Base-by-base conservation (phyloP, 1,284 basidiomycete species). In the Ganoderma resinaceum region DNA sequence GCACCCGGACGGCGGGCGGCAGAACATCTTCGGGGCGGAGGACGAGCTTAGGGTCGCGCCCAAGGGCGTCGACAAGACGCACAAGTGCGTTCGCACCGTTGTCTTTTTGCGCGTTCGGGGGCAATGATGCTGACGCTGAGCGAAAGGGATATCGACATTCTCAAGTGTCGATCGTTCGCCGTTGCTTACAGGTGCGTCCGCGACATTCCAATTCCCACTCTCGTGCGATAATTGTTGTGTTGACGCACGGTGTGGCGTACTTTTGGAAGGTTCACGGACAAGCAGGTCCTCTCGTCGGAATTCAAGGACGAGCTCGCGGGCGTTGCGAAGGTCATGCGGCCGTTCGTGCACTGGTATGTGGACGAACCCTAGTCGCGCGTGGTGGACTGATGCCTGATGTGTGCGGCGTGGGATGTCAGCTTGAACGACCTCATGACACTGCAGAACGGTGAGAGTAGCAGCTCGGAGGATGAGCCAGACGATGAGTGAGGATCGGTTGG, bases 41-140 rank as follows among this genome's bases (percentile, higher is more conserved):
- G 95, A 95, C 74, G 90, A 94, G 76, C 82, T 96, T 61, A 97
- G 96, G 80, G 88, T 89, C 2, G 94, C 95, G 12, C 95, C 95
- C 1, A 96, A 96, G 77, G 95, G 95, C 0, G 80, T 96, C n/a
- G 87, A 89, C 66, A 97, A 95, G 79, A 85, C 84, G 26, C 95
- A 97, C 77, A 83, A 84, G 92, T 92, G 65, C 33, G 82, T 76
- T 26, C 11, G 0, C 23, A n/a, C 20, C 43, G 23, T 57, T 23
- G 70, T 26, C 33, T 20, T 37, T 31, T 16, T 23, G 33, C 31
- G 33, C 3, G 16, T 14, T 62, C 23, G 40, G 52, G 7, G 61
- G 23, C 58, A 38, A 31, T 11, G 6, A 37, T 20, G 49, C 29
- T 58, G 53, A 37, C 26, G n/a, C 37, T 11, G 43, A 3, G 4